Percentiles rank a stretch among this genome's conserved stretches.
Conservation (phyloP, 208 protist genomes). For the Novymonas esmeraldas region DNA sequence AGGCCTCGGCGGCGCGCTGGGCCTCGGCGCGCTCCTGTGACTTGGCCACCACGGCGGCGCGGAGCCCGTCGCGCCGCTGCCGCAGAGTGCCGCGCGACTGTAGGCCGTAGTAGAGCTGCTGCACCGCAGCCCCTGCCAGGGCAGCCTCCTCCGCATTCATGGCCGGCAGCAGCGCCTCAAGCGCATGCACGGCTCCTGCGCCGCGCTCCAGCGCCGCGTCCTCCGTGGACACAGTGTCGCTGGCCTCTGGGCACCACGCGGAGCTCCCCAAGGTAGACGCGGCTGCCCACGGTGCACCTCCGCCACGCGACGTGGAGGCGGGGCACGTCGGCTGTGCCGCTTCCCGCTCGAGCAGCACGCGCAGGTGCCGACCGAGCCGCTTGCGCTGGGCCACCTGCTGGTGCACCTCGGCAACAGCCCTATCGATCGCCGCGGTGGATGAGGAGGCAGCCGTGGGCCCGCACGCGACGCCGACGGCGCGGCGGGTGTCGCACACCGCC, state of each 20-base stretch:
- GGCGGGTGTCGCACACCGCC: not conserved
- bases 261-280: not conserved
- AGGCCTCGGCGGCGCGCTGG: constrained; percentile 8
- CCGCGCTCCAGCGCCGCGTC: constrained; percentile 7
- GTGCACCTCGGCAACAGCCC: constrained; percentile 3
- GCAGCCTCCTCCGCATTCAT: constrained; percentile 37
- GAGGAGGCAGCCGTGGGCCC: not conserved
- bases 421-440: not conserved
- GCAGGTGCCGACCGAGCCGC: constrained; percentile 12
- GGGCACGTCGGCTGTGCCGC: not conserved
- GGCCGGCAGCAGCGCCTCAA: constrained; percentile 21
- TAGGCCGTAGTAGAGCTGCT: constrained; percentile 26
- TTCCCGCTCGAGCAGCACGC: constrained; percentile 14
- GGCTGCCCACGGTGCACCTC: not conserved
- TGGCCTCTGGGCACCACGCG: not conserved
- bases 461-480: not conserved
- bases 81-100: constrained; percentile 10
- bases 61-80: constrained; percentile 15
- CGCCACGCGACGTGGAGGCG: not conserved
- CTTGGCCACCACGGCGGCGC: constrained; percentile 14
- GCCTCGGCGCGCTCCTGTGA: constrained; percentile 27
- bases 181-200: constrained; percentile 8
- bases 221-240: not conserved
- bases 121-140: constrained; percentile 26
- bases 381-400: constrained; percentile 11